Base-by-base conservation (phyloP, 768 basidiomycete genomes). In the Lanmaoa pseudosensibilis region DNA sequence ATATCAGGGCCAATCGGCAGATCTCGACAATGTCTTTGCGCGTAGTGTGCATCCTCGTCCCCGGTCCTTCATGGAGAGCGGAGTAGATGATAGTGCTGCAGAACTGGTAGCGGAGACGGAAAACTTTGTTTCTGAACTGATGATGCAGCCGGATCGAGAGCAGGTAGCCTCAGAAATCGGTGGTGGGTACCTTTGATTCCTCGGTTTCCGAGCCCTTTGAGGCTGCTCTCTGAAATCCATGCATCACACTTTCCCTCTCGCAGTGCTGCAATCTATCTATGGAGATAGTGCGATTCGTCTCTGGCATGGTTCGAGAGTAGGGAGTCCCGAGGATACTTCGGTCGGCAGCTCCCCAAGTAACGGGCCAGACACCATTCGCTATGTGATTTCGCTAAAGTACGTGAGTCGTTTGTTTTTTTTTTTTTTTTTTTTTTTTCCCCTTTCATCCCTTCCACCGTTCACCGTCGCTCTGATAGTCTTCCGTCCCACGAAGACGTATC, bases 221-320 rank as follows among this genome's bases (percentile, higher is more conserved):
- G 50, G 19, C 52, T 21, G 23, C 16, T 36, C 16, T 41, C 30
- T 54, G 52, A 51, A n/a, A 21, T 50, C 37, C 51, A 50, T 56
- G 44, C 44, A 27, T 50, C 61, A 51, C 21, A 38, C 12, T 32
- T 44, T 40, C 50, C 44, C 46, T 32, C 43, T 58, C 65, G 16
- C 45, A 72, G 91, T 88, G 16, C 74, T 93, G n/a, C 86, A 84
- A 67, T 89, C 89, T 25, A 93, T 93, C 63, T 93, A 92, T 64
- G 90, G 90, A 40, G 83, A 87, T 10, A 74, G 81, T 40, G 77
- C 85, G 15, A 75, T 92, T 38, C 77, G 74, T n/a, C 69, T 84
- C 33, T 91, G 86, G 84, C 74, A 70, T 48, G 75, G 79, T 30
- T 62, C 75, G 27, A 51, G 63, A 45, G 52, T 21, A 33, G 63